These are phyloP conservation scores for Boletus reticulatus DNA, from an alignment of 768 basidiomycete species.

Conservation along the genomic window DNA sequence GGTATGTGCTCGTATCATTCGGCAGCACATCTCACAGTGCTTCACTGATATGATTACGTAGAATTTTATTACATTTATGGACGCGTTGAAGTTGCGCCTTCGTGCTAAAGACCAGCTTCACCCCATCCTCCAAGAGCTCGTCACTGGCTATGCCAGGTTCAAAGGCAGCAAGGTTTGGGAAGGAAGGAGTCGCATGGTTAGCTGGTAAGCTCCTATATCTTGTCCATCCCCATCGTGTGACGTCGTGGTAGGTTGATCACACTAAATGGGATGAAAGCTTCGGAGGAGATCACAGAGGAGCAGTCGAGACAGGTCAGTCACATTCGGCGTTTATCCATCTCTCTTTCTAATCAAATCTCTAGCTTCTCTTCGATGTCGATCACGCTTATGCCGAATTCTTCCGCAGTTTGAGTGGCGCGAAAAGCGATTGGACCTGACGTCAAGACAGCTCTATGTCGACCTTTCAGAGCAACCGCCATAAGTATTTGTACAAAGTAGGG, in stretches of 20 bases:
- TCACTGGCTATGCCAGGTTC: conserved; percentile 90
- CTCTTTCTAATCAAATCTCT: not conserved
- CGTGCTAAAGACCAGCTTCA: conserved; percentile 98
- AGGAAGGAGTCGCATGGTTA: conserved; percentile 84
- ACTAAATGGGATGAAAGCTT: conserved; percentile 94
- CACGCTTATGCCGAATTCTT: conserved; percentile 95
- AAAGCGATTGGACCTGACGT: conserved; percentile 26
- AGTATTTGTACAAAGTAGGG: too few relatives aligned
- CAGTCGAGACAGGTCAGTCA: conserved; percentile 80
- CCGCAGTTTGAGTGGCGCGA: conserved; percentile 57
- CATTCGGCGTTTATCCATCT: not conserved
- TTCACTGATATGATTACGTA: conserved; percentile 26
- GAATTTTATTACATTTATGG: conserved; percentile 99
- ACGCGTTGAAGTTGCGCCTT: conserved; percentile 87
- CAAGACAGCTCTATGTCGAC: not conserved
- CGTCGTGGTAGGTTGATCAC: conserved; percentile 75
- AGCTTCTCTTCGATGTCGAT: conserved; percentile 97
- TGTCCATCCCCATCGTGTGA: not conserved
- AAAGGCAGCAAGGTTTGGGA: conserved; percentile 97
- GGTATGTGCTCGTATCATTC: conserved; percentile 39
- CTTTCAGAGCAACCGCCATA: too few relatives aligned
- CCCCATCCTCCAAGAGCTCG: conserved; percentile 92
- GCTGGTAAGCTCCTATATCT: conserved; percentile 59
- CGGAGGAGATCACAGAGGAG: conserved; percentile 94
- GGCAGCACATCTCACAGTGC: not conserved